Conservation (phyloP, 2,329 filamentous ascomycete genomes). For the Colletotrichum tabaci region DNA sequence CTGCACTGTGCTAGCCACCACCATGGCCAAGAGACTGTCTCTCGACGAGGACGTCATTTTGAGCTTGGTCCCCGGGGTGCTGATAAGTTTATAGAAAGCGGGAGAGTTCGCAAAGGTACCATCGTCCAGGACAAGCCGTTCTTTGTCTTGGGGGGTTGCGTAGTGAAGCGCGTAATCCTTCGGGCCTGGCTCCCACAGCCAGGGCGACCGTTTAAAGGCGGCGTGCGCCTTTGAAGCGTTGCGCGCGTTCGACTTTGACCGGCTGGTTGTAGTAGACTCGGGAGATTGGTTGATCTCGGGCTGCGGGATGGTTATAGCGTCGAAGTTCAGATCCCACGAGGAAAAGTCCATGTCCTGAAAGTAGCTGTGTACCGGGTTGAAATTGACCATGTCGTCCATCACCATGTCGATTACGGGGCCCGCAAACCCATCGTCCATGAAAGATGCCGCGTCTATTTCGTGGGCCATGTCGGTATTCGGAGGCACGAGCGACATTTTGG, state of each 20-base stretch:
- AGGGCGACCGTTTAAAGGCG: slow-evolving; percentile 53
- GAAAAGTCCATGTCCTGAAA: slow-evolving; percentile 53
- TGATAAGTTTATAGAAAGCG: slow-evolving; percentile 34
- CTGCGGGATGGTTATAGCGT: slow-evolving; percentile 48
- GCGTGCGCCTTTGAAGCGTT: slow-evolving; percentile 50
- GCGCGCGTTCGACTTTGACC: slow-evolving; percentile 43
- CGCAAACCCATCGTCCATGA: slow-evolving; percentile 31
- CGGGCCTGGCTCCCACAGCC: slow-evolving; percentile 52
- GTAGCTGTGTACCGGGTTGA: slow-evolving; percentile 48
- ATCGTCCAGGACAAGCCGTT: slow-evolving; percentile 28
- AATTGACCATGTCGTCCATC: slow-evolving; percentile 45
- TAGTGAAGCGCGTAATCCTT: slow-evolving; percentile 46
- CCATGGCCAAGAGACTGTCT: slow-evolving; percentile 50
- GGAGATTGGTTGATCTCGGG: slow-evolving; percentile 49
- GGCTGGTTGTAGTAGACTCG: slow-evolving; percentile 46
- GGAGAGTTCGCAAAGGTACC: slow-evolving; percentile 33
- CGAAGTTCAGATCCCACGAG: slow-evolving; percentile 52
- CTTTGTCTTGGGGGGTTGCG: slow-evolving; percentile 32
- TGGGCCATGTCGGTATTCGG: slow-evolving; percentile 22
- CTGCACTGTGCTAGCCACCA: slow-evolving; percentile 48
- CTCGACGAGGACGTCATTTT: slow-evolving; percentile 46
- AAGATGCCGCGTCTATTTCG: slow-evolving; percentile 23
- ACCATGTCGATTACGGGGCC: slow-evolving; percentile 35
- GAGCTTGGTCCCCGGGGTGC: slow-evolving; percentile 37
- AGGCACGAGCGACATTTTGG: slow-evolving; percentile 23